Base-by-base conservation (phyloP, 495 filamentous ascomycete species). In the Glarea lozoyensis region DNA sequence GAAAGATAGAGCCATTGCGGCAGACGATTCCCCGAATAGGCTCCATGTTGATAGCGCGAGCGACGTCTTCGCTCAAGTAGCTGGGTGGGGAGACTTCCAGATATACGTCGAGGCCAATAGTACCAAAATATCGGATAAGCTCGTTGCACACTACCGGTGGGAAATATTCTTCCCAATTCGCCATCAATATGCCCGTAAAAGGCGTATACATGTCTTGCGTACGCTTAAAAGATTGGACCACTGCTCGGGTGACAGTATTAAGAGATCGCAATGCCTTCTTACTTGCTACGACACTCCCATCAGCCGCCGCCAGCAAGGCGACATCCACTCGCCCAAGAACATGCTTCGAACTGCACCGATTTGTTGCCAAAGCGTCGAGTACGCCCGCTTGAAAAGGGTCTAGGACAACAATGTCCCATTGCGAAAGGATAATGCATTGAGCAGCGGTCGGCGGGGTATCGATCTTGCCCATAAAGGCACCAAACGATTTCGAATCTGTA, bases 61-160 rank as follows among this genome's bases (percentile, higher is more conserved):
- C 15, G 12, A 30, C 1, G 32, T 53, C 20, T 17, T 48, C 39
- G 4, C 12, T 20, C 37, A 78, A 53, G 39, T 72, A 78, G 10
- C 63, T 49, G 0, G 71, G 73, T 4, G 66, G 59, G 37, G 56
- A 56, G 13, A 61, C 57, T 46, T 78, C 73, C 18, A 78, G 54
- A 43, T 68, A 76, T 0, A 74, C 61, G 9, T 58, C 59, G 22
- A 78, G 40, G 0, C 67, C 65, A 31, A 71, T 54, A 0, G 50
- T 42, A 33, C 46, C 44, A 21, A 75, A 42, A 2, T 60, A 44
- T 36, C 65, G 53, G 2, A 68, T 50, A 3, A 74, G 30, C 16
- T 49, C 56, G 25, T 56, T 58, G 25, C 65, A 54, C 12, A 69
- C 39, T 10, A 33, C 23, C 2, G 51, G 50, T 7, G 56, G 48